Conservation (phyloP, 2,329 filamentous ascomycete genomes). For the Eutypa lata region DNA sequence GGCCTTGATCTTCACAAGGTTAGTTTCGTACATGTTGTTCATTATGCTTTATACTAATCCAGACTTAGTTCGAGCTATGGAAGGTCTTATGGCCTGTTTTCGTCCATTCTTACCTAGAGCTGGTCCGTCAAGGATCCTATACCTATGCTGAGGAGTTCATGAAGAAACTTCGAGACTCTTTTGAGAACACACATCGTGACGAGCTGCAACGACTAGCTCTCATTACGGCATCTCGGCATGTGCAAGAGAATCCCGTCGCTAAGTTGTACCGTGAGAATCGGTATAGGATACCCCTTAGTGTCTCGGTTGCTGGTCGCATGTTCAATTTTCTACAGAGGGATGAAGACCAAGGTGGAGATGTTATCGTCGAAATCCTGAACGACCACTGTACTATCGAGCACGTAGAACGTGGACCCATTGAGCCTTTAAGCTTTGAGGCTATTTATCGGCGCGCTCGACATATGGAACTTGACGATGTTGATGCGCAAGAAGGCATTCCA, state of each 20-base stretch:
- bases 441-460: conserved; percentile 59
- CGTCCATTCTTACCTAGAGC: conserved; percentile 84
- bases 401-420: conserved; percentile 59
- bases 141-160: conserved; percentile 75
- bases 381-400: conserved; percentile 56
- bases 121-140: conserved; percentile 69
- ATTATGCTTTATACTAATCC: conserved; percentile 6
- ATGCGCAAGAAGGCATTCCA: conserved; percentile 63
- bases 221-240: conserved; percentile 73
- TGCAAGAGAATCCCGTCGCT: conserved; percentile 71
- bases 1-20: conserved; percentile 93
- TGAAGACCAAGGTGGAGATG: conserved; percentile 71
- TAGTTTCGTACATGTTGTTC: conserved; percentile 20
- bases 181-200: conserved; percentile 75
- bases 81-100: conserved; percentile 92
- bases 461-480: conserved; percentile 59
- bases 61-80: conserved; percentile 70
- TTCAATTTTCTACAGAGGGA: conserved; percentile 90
- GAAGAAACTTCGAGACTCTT: conserved; percentile 61
- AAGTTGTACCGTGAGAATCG: conserved; percentile 82
- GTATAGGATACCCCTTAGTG: conserved; percentile 87
- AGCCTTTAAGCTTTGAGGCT: conserved; percentile 60
- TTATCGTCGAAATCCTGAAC: conserved; percentile 72
- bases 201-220: conserved; percentile 74
- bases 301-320: conserved; percentile 75